Evolutionary conservation across 768 basidiomycete species (phyloP).

Genomic region (Leccinum aurantiacum): DNA sequence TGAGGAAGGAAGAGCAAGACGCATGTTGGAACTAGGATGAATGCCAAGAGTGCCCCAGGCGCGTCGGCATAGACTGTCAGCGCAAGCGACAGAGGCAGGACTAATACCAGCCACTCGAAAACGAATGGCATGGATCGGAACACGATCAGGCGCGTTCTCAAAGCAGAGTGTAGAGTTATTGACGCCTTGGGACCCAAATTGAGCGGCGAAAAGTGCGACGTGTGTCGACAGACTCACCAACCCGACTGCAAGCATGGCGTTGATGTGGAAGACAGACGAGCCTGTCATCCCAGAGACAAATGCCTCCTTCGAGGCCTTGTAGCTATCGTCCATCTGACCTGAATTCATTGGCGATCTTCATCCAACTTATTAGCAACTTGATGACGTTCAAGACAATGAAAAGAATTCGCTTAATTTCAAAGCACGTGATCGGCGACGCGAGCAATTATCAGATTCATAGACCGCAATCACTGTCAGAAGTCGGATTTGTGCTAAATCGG

Average conservation of each 20-base stretch:
- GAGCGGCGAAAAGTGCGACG: slow-evolving; percentile 12
- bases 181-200: slow-evolving; percentile 53
- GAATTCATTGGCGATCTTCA: neutral
- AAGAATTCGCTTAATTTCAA: neutral
- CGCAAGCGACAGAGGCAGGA: slow-evolving; percentile 76
- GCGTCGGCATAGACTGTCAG: slow-evolving; percentile 72
- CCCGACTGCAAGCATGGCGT: slow-evolving; percentile 61
- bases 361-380: neutral
- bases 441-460: too few relatives aligned
- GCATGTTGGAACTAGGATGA: slow-evolving; percentile 47
- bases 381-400: neutral
- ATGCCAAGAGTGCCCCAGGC: slow-evolving; percentile 50
- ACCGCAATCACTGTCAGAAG: too few relatives aligned
- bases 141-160: slow-evolving; percentile 48
- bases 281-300: slow-evolving; percentile 79
- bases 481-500: neutral
- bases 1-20: slow-evolving; percentile 47
- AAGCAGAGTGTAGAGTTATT: slow-evolving; percentile 64
- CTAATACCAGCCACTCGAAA: slow-evolving; percentile 62
- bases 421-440: slow-evolving; percentile 9
- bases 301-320: slow-evolving; percentile 78
- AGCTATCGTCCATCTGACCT: slow-evolving; percentile 34
- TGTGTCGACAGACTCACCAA: slow-evolving; percentile 46
- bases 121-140: slow-evolving; percentile 39
- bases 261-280: slow-evolving; percentile 66